Percentiles rank a stretch among this genome's conserved stretches.
phyloP scores from a whole-genome alignment of 148 eudicot species.

The Hydrangea macrophylla region DNA sequence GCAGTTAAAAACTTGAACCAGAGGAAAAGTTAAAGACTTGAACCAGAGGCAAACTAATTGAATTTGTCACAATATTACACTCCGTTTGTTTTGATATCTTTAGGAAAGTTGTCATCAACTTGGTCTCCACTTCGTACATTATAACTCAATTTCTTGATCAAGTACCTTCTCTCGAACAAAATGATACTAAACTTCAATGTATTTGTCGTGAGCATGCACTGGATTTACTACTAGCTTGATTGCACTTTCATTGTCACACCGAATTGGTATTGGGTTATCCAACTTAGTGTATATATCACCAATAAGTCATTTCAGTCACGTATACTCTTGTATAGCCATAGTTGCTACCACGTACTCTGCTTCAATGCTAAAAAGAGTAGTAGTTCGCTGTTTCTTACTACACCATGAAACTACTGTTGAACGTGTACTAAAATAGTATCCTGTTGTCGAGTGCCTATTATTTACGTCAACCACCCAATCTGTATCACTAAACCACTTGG shows the following conservation, averaged over 20 bases:
- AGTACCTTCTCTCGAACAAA: constrained; percentile 17
- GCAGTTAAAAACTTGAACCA: no score
- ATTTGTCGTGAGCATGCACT: constrained; percentile 9
- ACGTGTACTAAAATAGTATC: neutral
- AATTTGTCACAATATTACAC: neutral
- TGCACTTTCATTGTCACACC: constrained; percentile 14
- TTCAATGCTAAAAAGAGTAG: constrained; percentile 2
- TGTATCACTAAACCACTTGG: constrained; percentile 12
- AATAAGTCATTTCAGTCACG: constrained; percentile 6
- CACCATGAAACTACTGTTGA: constrained; percentile 12
- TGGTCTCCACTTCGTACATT: neutral
- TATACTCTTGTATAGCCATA: constrained; percentile 12
- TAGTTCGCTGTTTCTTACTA: constrained; percentile 2
- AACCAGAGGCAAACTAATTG: no score
- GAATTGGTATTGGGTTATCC: neutral
- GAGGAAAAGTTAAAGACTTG: no score
- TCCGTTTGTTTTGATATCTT: neutral
- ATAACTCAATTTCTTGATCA: neutral
- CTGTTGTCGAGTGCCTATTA: neutral
- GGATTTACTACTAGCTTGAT: constrained; percentile 14
- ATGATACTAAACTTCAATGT: constrained; percentile 11
- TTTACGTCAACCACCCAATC: constrained; percentile 20
- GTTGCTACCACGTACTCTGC: constrained; percentile 10
- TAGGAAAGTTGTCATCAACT: constrained; percentile 14
- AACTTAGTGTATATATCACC: neutral